phyloP scores from a whole-genome alignment of 768 basidiomycete species.

The Sporobolomyces pararoseus region DNA sequence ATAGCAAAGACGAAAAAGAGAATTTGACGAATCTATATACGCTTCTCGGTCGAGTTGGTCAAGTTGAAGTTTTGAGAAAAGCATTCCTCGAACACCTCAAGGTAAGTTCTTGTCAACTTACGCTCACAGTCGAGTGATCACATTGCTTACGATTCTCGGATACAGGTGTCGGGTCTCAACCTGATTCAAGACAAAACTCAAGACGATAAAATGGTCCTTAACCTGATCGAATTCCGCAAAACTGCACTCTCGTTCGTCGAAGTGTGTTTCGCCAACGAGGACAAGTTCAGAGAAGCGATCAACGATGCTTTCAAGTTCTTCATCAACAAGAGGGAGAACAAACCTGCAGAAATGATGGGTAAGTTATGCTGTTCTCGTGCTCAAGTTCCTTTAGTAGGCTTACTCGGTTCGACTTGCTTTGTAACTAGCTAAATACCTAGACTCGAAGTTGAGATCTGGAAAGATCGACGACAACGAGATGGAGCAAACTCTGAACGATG shows the following conservation, averaged over 20 bases:
- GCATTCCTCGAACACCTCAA: slow-evolving; percentile 64
- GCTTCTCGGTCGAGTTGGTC: slow-evolving; percentile 61
- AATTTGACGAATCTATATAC: slow-evolving; percentile 59
- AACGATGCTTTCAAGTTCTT: slow-evolving; percentile 70
- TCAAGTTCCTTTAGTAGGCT: too few relatives aligned
- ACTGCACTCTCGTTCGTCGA: slow-evolving; percentile 57
- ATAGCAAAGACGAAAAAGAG: slow-evolving; percentile 54
- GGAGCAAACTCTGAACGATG: slow-evolving; percentile 61
- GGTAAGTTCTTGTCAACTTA: slow-evolving; percentile 50
- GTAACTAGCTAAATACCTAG: slow-evolving; percentile 72
- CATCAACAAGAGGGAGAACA: slow-evolving; percentile 64
- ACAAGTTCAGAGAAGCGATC: slow-evolving; percentile 38
- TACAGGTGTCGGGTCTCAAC: slow-evolving; percentile 58
- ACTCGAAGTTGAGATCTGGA: slow-evolving; percentile 79
- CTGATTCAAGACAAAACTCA: slow-evolving; percentile 63
- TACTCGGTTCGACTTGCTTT: not conserved
- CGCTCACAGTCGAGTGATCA: not conserved
- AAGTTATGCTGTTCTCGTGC: too few relatives aligned
- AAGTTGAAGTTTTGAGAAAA: slow-evolving; percentile 56
- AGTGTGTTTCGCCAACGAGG: slow-evolving; percentile 57
- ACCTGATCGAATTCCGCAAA: slow-evolving; percentile 65
- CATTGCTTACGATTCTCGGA: too few relatives aligned
- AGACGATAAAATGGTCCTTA: slow-evolving; percentile 75
- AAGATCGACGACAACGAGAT: slow-evolving; percentile 67
- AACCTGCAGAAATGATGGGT: slow-evolving; percentile 81